Evolutionary conservation across 2,329 filamentous ascomycete genomes (phyloP).

Genomic region (Venturia nashicola): DNA sequence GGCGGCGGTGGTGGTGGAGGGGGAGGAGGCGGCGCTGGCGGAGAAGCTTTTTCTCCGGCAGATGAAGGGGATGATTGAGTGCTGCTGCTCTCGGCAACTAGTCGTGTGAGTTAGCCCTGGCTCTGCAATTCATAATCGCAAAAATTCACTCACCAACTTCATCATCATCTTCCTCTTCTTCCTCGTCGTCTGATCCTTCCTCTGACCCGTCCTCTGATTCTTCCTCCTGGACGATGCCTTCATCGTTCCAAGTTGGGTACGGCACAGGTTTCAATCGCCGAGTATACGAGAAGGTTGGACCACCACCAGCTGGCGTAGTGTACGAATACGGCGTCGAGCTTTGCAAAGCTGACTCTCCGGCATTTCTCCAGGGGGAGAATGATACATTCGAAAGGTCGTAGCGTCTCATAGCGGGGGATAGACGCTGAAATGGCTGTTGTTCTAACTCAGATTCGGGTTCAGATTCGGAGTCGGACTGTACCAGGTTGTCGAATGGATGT

Average conservation of each 20-base stretch:
- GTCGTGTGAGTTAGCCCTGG: not conserved
- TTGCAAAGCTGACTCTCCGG: not conserved
- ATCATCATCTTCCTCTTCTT: conserved; percentile 3
- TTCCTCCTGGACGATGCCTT: not conserved
- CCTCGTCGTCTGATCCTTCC: not conserved
- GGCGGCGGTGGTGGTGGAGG: not conserved
- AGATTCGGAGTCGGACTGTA: not conserved
- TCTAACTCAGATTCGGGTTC: not conserved
- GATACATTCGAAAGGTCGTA: conserved; percentile 1
- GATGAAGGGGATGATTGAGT: not conserved
- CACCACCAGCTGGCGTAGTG: not conserved
- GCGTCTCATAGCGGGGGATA: not conserved
- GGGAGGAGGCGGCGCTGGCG: not conserved
- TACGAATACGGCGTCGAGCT: not conserved
- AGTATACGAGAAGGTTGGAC: not conserved
- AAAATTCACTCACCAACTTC: conserved; percentile 1
- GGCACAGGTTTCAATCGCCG: not conserved
- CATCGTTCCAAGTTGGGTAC: not conserved
- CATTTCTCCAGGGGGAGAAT: conserved; percentile 5
- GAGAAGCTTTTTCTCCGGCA: not conserved
- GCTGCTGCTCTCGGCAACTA: conserved; percentile 4
- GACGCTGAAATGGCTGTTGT: not conserved
- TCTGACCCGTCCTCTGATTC: not conserved
- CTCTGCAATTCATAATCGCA: not conserved
- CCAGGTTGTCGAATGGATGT: not conserved